Percentiles rank a stretch among this genome's conserved stretches.
Conservation (phyloP, 352 stramenopile genomes). For the Phytopythium kandeliae region DNA sequence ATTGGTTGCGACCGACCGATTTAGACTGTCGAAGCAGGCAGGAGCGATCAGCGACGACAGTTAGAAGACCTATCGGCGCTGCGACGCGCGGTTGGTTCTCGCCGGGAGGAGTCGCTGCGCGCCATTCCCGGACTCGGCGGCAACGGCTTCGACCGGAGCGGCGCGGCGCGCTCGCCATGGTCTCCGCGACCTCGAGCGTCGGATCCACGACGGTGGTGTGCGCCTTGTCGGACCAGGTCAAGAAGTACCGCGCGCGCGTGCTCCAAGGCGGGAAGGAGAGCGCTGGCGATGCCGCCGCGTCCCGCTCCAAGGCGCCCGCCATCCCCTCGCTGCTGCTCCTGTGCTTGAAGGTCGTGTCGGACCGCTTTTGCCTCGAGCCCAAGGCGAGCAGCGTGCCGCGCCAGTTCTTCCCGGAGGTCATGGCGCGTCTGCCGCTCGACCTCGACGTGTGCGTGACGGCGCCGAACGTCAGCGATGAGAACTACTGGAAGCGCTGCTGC, state of each 20-base stretch:
- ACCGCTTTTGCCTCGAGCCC: slow-evolving; percentile 59
- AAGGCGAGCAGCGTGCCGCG: slow-evolving; percentile 70
- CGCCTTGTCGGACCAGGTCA: slow-evolving; percentile 74
- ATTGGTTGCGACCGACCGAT: not conserved
- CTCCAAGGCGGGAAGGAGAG: slow-evolving; percentile 23
- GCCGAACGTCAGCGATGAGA: slow-evolving; percentile 88
- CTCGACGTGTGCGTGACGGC: slow-evolving; percentile 76
- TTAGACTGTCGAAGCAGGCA: not conserved
- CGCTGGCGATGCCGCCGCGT: slow-evolving; percentile 19
- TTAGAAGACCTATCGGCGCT: not conserved
- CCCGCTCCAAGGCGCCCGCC: not conserved
- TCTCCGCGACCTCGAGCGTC: slow-evolving; percentile 49
- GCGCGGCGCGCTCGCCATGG: slow-evolving; percentile 20
- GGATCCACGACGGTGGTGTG: slow-evolving; percentile 57
- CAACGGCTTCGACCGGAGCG: not conserved
- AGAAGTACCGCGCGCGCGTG: slow-evolving; percentile 69
- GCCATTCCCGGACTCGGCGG: slow-evolving; percentile 1
- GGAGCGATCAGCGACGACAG: not conserved
- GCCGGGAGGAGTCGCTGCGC: slow-evolving; percentile 14
- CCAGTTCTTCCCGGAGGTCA: slow-evolving; percentile 81
- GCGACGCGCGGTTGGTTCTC: too few relatives aligned
- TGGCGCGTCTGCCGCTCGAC: slow-evolving; percentile 70
- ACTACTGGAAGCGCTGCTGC: slow-evolving; percentile 92
- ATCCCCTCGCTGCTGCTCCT: slow-evolving; percentile 62
- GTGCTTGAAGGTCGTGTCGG: slow-evolving; percentile 76